Conservation (phyloP, 306 rosid species). For the Psophocarpus tetragonolobus region DNA sequence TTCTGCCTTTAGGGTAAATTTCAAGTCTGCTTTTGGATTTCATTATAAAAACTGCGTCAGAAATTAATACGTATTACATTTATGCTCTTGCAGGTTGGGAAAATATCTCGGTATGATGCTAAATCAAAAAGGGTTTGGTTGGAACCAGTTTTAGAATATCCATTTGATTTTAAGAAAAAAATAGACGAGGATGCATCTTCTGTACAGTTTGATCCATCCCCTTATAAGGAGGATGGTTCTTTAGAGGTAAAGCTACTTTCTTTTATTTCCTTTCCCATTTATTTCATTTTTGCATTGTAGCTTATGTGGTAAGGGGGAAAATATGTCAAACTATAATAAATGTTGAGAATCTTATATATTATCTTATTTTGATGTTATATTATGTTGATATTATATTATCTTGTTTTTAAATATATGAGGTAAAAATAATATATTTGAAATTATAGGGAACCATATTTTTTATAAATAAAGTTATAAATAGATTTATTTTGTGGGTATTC, state of each 20-base stretch:
- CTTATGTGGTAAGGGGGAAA: neutral
- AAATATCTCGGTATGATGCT: conserved; percentile 56
- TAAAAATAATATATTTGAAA: too few relatives aligned
- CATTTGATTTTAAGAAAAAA: conserved; percentile 60
- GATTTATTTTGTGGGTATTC: too few relatives aligned
- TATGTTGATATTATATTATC: too few relatives aligned
- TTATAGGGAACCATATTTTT: too few relatives aligned
- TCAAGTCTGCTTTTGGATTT: conserved; percentile 31
- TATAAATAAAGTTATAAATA: too few relatives aligned
- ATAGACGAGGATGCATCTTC: conserved; percentile 51
- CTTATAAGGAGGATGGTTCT: conserved; percentile 83
- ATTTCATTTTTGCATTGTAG: neutral
- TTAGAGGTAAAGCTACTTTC: conserved; percentile 60
- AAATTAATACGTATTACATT: conserved; percentile 6
- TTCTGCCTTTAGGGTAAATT: conserved; percentile 77
- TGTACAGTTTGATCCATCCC: conserved; percentile 49
- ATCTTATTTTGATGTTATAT: too few relatives aligned
- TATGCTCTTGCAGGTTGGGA: conserved; percentile 70
- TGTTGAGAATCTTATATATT: too few relatives aligned
- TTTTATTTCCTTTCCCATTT: neutral
- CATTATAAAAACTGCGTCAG: neutral
- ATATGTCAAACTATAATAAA: neutral
- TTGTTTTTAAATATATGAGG: too few relatives aligned
- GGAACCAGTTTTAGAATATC: conserved; percentile 68
- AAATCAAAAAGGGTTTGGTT: conserved; percentile 58